A percentile compares a stretch with the other conserved stretches of the same genome.
phyloP scores from a whole-genome alignment of 1,284 basidiomycete genomes.

The Ustilago hordei region DNA sequence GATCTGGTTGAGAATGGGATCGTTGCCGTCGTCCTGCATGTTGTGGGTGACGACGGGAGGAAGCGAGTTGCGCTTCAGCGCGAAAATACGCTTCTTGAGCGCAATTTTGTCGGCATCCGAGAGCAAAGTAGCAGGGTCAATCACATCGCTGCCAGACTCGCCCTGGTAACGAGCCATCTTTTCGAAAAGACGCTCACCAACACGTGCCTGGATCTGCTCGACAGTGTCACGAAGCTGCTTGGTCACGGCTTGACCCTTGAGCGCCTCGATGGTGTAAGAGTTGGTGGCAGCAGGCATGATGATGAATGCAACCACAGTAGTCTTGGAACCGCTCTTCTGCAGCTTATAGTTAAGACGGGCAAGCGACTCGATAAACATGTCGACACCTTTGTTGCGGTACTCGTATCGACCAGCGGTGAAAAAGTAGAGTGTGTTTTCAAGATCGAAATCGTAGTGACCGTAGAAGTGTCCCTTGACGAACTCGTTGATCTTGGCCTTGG shows the following conservation, averaged over 20 bases:
- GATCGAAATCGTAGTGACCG: conserved; percentile 93
- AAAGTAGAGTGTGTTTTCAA: conserved; percentile 96
- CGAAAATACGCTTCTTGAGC: conserved; percentile 94
- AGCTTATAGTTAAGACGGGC: conserved; percentile 83
- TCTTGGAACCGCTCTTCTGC: conserved; percentile 81
- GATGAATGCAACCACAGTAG: conserved; percentile 95
- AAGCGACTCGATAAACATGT: conserved; percentile 98
- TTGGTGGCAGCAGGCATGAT: conserved; percentile 97
- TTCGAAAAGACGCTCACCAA: conserved; percentile 91
- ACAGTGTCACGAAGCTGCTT: conserved; percentile 96
- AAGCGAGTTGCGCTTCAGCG: conserved; percentile 90
- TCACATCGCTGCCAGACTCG: conserved; percentile 55
- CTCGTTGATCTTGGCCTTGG: conserved; percentile 97
- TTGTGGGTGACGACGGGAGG: conserved; percentile 97
- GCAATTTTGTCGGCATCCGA: conserved; percentile 94
- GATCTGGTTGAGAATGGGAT: conserved; percentile 95
- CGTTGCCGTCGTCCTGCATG: conserved; percentile 91
- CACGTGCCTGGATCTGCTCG: conserved; percentile 86
- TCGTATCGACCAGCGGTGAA: conserved; percentile 99
- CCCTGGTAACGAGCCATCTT: conserved; percentile 91
- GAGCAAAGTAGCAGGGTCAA: conserved; percentile 74
- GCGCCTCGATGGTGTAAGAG: conserved; percentile 95
- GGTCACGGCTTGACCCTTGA: conserved; percentile 97
- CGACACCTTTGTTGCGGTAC: conserved; percentile 98
- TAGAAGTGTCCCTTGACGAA: conserved; percentile 98